These are phyloP conservation scores for Apiospora rasikravindrae DNA, from an alignment of 2,329 filamentous ascomycete genomes.

Conservation along the genomic window DNA sequence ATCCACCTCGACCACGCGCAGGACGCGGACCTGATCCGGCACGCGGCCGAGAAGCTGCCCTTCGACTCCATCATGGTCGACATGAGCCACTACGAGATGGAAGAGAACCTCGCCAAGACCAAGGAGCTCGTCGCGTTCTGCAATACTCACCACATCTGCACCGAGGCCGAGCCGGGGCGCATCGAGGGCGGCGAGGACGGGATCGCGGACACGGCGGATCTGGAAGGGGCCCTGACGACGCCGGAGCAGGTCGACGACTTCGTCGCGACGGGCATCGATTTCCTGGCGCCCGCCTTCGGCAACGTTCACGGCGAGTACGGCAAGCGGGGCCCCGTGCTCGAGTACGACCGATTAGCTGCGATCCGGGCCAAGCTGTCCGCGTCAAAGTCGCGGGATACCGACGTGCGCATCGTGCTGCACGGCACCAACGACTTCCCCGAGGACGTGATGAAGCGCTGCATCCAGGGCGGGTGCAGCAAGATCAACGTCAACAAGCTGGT, in stretches of 20 bases:
- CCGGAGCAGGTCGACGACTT: constrained; percentile 74
- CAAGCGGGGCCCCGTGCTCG: constrained; percentile 64
- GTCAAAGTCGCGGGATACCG: constrained; percentile 22
- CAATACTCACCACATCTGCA: constrained; percentile 67
- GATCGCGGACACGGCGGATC: constrained; percentile 58
- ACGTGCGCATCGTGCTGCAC: constrained; percentile 57
- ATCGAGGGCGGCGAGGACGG: constrained; percentile 73
- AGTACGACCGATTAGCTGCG: constrained; percentile 57
- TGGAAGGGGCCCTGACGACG: constrained; percentile 63
- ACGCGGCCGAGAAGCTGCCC: constrained; percentile 57
- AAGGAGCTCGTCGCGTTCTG: constrained; percentile 67
- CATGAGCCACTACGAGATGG: constrained; percentile 76
- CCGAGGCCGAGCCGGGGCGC: constrained; percentile 73
- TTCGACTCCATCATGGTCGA: constrained; percentile 81
- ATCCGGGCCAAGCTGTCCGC: constrained; percentile 42
- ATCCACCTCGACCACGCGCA: constrained; percentile 73
- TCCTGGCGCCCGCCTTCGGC: constrained; percentile 76
- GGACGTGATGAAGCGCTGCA: constrained; percentile 56
- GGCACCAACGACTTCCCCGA: constrained; percentile 61
- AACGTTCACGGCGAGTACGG: constrained; percentile 80
- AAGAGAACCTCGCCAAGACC: constrained; percentile 70
- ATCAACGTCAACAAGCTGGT: constrained; percentile 63
- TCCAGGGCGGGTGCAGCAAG: constrained; percentile 57
- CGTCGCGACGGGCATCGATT: constrained; percentile 73
- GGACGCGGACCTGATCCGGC: constrained; percentile 61